Evolutionary conservation across 345 rosid species (phyloP).

Genomic region (Sapria himalayana): DNA sequence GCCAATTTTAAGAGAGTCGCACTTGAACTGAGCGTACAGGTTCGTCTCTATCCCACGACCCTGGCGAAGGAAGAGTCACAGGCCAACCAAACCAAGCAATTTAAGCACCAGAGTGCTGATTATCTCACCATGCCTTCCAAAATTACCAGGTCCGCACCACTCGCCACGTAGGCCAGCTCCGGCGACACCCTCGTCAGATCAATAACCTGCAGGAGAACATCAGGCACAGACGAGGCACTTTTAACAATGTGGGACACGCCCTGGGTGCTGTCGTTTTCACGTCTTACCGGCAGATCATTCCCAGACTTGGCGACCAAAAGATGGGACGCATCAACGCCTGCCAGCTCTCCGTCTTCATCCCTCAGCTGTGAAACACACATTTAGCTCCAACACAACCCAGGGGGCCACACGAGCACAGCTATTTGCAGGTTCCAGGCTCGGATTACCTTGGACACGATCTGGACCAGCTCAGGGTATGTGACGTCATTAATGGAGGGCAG

Average conservation of each 20-base stretch:
- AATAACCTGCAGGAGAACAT: slow-evolving; percentile 48
- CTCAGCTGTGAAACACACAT: slow-evolving; percentile 35
- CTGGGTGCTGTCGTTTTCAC: no score
- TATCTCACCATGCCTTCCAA: slow-evolving; percentile 97
- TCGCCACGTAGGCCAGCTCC: slow-evolving; percentile 65
- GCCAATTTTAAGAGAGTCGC: slow-evolving; percentile 91
- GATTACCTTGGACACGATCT: slow-evolving; percentile 62
- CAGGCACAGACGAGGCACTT: slow-evolving; percentile 1
- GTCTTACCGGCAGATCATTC: slow-evolving; percentile 85
- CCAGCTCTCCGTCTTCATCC: slow-evolving; percentile 57
- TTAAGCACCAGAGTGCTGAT: background rate
- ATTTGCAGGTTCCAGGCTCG: no score
- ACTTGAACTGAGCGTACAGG: slow-evolving; percentile 86
- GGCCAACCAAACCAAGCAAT: background rate
- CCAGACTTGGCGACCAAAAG: slow-evolving; percentile 87
- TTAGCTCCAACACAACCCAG: no score
- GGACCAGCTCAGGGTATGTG: slow-evolving; percentile 67
- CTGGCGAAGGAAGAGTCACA: slow-evolving; percentile 22
- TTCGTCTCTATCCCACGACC: slow-evolving; percentile 99
- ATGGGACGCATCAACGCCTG: slow-evolving; percentile 69
- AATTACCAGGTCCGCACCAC: slow-evolving; percentile 78
- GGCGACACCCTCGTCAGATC: slow-evolving; percentile 82
- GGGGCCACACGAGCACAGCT: no score
- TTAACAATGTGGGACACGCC: no score
- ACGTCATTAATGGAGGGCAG: slow-evolving; percentile 93